A percentile compares a stretch with the other conserved stretches of the same genome.
phyloP scores from a whole-genome alignment of 805 yeast species.

The Cyberlindnera mycetangii region DNA sequence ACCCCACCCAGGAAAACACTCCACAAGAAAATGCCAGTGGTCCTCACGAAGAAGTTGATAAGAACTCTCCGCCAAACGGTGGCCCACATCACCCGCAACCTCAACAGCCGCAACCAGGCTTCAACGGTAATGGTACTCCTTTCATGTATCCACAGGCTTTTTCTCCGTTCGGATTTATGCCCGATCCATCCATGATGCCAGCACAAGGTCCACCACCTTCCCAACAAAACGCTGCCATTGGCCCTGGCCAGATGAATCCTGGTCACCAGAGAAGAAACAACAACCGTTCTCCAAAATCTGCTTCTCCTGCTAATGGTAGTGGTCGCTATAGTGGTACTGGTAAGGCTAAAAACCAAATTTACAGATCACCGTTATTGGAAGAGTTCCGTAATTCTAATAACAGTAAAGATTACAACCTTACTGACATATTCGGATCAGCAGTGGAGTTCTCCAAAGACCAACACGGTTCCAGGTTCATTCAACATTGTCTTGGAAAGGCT shows the following conservation, averaged over 20 bases:
- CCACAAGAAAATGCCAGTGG: too few species aligned
- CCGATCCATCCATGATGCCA: constrained; percentile 14
- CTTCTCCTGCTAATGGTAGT: constrained; percentile 22
- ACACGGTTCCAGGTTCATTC: constrained; percentile 95
- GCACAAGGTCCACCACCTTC: constrained; percentile 8
- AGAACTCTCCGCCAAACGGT: neutral
- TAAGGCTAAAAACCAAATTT: constrained; percentile 44
- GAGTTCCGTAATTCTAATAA: constrained; percentile 66
- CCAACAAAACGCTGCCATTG: constrained; percentile 1
- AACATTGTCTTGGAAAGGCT: constrained; percentile 62
- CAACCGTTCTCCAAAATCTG: constrained; percentile 25
- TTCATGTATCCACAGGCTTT: constrained; percentile 30
- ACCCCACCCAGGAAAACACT: too few species aligned
- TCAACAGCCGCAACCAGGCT: constrained; percentile 17
- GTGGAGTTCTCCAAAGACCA: constrained; percentile 93
- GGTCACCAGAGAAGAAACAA: constrained; percentile 16
- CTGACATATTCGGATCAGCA: constrained; percentile 81
- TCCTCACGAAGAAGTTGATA: constrained; percentile 1
- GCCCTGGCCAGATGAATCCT: neutral
- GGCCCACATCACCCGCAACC: constrained; percentile 21
- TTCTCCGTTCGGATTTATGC: constrained; percentile 28
- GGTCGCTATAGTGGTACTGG: constrained; percentile 4
- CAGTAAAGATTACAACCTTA: constrained; percentile 58
- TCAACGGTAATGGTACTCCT: constrained; percentile 16
- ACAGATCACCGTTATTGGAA: constrained; percentile 77